phyloP scores from a whole-genome alignment of 1,284 basidiomycete species.

The Fomes fomentarius region DNA sequence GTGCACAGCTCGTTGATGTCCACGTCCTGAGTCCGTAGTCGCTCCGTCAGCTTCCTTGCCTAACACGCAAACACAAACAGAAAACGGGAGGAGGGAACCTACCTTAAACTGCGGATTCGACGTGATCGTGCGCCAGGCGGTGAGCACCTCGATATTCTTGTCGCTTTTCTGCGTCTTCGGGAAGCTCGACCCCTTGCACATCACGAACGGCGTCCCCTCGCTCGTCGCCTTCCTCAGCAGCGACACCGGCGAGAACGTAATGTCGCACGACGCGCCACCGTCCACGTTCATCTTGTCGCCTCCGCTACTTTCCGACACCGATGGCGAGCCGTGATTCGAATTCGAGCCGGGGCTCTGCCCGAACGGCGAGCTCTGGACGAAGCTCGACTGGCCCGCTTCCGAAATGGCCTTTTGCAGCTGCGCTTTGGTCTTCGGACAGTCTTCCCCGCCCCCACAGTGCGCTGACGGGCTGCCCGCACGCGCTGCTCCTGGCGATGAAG shows the following conservation, averaged over 20 bases:
- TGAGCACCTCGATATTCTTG: conserved; percentile 73
- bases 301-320: no score
- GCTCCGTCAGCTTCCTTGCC: conserved; percentile 9
- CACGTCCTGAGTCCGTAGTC: conserved; percentile 50
- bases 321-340: neutral
- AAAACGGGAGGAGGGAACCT: no score
- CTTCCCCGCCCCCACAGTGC: conserved; percentile 11
- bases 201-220: conserved; percentile 49
- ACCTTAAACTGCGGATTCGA: conserved; percentile 71
- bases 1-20: conserved; percentile 77
- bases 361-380: conserved; percentile 34
- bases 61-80: neutral
- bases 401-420: conserved; percentile 54
- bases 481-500: conserved; percentile 35
- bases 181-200: conserved; percentile 64
- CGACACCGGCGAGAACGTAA: conserved; percentile 31
- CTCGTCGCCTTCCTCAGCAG: conserved; percentile 28
- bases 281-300: conserved; percentile 10
- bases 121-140: conserved; percentile 76
- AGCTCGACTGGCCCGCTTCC: conserved; percentile 52
- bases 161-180: conserved; percentile 71
- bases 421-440: conserved; percentile 62
- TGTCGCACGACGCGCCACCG: conserved; percentile 23
- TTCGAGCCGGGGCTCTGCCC: conserved; percentile 3
- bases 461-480: conserved; percentile 29